phyloP scores from a whole-genome alignment of 1,139 yeast species.

The Diutina sp. region DNA sequence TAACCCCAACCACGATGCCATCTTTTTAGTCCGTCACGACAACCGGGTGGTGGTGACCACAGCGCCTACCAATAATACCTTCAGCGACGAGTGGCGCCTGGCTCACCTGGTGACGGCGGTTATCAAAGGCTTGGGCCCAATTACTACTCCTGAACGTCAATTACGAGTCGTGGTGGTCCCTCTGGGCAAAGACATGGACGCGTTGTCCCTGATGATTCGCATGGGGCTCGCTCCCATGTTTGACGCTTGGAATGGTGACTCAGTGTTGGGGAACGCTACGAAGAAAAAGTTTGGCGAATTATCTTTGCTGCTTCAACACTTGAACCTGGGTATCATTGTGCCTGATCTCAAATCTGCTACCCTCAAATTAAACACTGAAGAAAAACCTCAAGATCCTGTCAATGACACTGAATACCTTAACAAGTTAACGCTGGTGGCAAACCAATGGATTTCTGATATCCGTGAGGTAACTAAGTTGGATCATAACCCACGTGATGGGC shows the following conservation, averaged over 20 bases:
- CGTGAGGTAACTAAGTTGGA: slow-evolving; percentile 43
- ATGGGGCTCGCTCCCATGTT: slow-evolving; percentile 1
- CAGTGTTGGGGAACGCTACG: background rate
- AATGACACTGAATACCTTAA: slow-evolving; percentile 49
- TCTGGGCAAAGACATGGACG: background rate
- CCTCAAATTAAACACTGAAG: background rate
- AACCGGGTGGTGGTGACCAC: background rate
- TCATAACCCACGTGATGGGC: slow-evolving; percentile 33
- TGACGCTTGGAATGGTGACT: background rate
- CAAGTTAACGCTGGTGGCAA: slow-evolving; percentile 51
- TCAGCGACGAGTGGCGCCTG: background rate
- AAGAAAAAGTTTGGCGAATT: slow-evolving; percentile 1
- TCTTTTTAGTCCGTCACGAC: background rate
- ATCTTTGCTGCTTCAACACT: background rate
- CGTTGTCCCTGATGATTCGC: background rate
- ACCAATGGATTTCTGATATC: slow-evolving; percentile 59
- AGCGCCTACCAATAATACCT: background rate
- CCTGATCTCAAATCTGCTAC: background rate
- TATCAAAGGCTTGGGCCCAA: background rate
- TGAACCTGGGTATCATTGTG: background rate
- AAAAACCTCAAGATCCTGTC: background rate
- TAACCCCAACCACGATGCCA: background rate
- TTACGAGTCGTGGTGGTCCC: background rate
- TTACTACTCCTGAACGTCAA: background rate
- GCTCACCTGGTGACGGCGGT: background rate